Evolutionary conservation across 2,329 filamentous ascomycete genomes (phyloP), one percentile per base, ranked within the genome.

Genomic region (Sphaerulina vaccinii): DNA sequence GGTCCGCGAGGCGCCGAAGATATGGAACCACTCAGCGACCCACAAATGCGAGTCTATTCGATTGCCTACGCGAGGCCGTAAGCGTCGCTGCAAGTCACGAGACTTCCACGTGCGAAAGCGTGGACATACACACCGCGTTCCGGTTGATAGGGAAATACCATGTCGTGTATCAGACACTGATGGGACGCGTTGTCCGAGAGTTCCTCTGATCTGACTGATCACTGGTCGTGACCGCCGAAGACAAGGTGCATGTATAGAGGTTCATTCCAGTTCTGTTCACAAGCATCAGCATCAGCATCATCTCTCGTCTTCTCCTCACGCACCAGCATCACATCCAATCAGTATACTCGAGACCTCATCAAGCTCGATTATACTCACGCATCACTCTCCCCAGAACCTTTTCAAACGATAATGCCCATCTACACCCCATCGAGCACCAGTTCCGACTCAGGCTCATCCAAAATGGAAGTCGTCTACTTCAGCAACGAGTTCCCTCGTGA

Each of bases 401-500:
- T 38, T 10, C 15, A 5, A n/a, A 38, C 10, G 5, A 38, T 9
- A 18, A 38, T 38, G 35, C 35, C 35, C 7, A 21, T 36, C 10
- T 49, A 49, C 16, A 49, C 46, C 27, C 46, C 46, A 5, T 49
- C 46, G 24, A 38, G 33, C 19, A 35, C 46, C 15, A 40, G 35
- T 40, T 43, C 32, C 36, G 45, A 49, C 3, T 41, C 15, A 15
- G 46, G 18, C 27, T 32, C 27, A 19, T 21, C 24, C 32, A 50
- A 42, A n/a, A 52, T 49, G 49, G 43, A 43, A 2, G 10, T 77
- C 29, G 44, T 68, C n/a, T 76, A 71, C 59, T 78, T 78, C 61
- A 69, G 71, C 56, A 75, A 77, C 51, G 75, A 78, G 54, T 75
- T 79, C 45, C 75, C 76, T 0, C 66, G 63, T n/a, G 75, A 77